Base-by-base conservation (phyloP, 2,329 filamentous ascomycete species). In the Trichophyton mentagrophytes region DNA sequence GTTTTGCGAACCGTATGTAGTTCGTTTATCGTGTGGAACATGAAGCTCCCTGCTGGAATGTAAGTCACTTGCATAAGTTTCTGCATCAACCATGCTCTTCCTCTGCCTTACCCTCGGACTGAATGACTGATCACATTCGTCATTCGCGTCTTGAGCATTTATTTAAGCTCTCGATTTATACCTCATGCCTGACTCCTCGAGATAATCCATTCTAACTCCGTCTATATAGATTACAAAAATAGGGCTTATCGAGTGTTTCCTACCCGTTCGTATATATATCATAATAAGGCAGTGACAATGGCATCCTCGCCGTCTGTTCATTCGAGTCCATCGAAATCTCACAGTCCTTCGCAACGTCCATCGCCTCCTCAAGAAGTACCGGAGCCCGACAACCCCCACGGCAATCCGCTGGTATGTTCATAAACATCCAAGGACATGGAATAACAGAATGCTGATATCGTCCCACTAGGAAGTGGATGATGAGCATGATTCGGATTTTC, bases 401-500 rank as follows among this genome's bases (percentile, higher is more conserved):
- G 22, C 22, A 53, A 53, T n/a, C 27, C 15, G 7, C 30, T 53
- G 27, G 49, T 53, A 53, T 15, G 22, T 6, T 15, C 11, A 20
- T 4, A 3, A 25, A 47, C 20, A 13, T 22, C 11, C n/a, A 6
- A n/a, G 22, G 27, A 2, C 9, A 30, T 17, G 22, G 22, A 25
- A 13, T 13, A 11, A 53, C 15, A 6, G 9, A 4, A 30, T 13
- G 49, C 49, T 53, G 27, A 53, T 53, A 8, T 13, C 6, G 27
- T 53, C 7, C 44, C 44, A n/a, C 33, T 57, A 57, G 55, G 55
- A 38, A 25, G 55, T 57, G 20, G 55, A 57, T 15, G 55, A 57
- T 20, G 55, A 57, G 11, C 11, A n/a, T 6, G 27, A 38, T 57
- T 57, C 55, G 11, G 55, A 57, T n/a, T 57, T 38, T 17, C 8